A percentile compares a stretch with the other conserved stretches of the same genome.
Evolutionary conservation across 2,329 filamentous ascomycete species (phyloP).

Genomic region (Alternaria brassicicola): DNA sequence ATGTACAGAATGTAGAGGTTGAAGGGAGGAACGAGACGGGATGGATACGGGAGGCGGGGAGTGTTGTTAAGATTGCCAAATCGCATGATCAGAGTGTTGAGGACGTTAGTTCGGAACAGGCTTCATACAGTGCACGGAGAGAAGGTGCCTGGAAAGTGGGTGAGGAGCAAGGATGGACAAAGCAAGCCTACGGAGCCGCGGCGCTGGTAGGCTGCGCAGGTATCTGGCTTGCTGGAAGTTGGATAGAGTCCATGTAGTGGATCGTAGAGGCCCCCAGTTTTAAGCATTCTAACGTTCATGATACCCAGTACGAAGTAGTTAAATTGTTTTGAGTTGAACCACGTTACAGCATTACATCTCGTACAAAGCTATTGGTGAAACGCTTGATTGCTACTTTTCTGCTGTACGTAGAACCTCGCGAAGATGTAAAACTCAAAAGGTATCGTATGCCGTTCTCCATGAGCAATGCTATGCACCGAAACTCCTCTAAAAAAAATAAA

Average conservation of each 20-base stretch:
- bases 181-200: constrained; percentile 49
- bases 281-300: constrained; percentile 1
- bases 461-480: constrained; percentile 4
- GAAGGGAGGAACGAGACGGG: constrained; percentile 59
- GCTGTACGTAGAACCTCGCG: not conserved
- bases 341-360: not conserved
- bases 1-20: constrained; percentile 95
- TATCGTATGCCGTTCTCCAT: constrained; percentile 10
- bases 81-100: constrained; percentile 42
- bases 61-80: constrained; percentile 65
- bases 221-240: constrained; percentile 50
- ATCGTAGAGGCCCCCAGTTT: not conserved
- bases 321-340: not conserved
- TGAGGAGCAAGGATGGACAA: constrained; percentile 48
- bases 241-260: constrained; percentile 41
- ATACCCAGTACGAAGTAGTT: constrained; percentile 4
- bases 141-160: constrained; percentile 46
- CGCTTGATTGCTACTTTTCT: not conserved
- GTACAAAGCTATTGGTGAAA: not conserved
- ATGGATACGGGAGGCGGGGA: constrained; percentile 72
- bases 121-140: constrained; percentile 25
- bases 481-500: not conserved
- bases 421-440: not conserved
- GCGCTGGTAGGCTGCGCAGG: constrained; percentile 49
- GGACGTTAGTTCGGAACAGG: constrained; percentile 26